These are phyloP conservation scores for Urtica urens DNA, from an alignment of 306 rosid genomes.

Conservation along the genomic window DNA sequence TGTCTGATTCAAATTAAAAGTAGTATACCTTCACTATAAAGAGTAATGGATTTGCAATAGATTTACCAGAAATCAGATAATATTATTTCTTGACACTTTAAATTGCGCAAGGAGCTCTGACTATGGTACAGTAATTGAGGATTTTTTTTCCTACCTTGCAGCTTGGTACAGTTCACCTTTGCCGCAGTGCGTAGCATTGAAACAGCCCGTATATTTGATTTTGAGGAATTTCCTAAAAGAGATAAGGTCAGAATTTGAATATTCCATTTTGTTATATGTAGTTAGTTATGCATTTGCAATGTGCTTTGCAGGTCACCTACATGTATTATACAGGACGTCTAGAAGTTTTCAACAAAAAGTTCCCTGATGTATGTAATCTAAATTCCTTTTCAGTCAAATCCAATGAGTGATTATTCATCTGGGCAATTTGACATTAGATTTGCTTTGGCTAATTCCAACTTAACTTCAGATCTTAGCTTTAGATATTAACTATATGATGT, in stretches of 20 bases:
- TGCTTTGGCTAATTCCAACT: background rate
- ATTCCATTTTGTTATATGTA: background rate
- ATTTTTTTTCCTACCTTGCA: slow-evolving; percentile 33
- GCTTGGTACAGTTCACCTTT: slow-evolving; percentile 96
- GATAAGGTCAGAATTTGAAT: slow-evolving; percentile 63
- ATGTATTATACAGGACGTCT: slow-evolving; percentile 99
- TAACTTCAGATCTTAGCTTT: background rate
- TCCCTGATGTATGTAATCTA: slow-evolving; percentile 65
- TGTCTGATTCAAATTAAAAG: too few species aligned
- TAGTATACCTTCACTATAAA: too few species aligned
- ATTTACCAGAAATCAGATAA: too few species aligned
- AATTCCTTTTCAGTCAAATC: slow-evolving; percentile 2
- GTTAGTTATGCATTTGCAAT: background rate
- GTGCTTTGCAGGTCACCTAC: slow-evolving; percentile 72
- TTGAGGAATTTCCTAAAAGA: slow-evolving; percentile 89
- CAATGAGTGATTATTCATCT: background rate
- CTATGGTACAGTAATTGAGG: too few species aligned
- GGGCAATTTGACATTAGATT: background rate
- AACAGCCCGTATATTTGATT: slow-evolving; percentile 90
- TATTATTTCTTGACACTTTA: too few species aligned
- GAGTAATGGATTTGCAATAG: too few species aligned
- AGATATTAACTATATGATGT: background rate
- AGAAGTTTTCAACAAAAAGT: slow-evolving; percentile 92
- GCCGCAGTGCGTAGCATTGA: slow-evolving; percentile 97
- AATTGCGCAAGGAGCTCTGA: background rate